phyloP scores from a whole-genome alignment of 805 yeast genomes.

The Candida koratica region DNA sequence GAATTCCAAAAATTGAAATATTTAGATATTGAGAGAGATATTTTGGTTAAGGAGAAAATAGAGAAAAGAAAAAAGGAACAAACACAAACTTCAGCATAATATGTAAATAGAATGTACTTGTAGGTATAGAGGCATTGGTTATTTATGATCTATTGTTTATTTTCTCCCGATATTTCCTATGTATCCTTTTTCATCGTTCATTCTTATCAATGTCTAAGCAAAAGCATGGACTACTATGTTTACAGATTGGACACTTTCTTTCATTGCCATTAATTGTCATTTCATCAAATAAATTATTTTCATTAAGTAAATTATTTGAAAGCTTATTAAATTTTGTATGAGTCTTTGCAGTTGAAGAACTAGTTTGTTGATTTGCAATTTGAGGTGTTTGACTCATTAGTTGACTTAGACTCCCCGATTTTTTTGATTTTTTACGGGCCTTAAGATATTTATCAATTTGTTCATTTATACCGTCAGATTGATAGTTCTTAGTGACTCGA shows the following conservation, averaged over 20 bases:
- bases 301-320: slow-evolving; percentile 13
- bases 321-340: slow-evolving; percentile 1
- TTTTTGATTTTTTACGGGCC: slow-evolving; percentile 12
- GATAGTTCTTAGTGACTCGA: slow-evolving; percentile 31
- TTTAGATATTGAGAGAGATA: slow-evolving; percentile 67
- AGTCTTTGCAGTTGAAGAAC: slow-evolving; percentile 1
- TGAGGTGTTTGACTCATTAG: not conserved
- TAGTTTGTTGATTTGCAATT: not conserved
- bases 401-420: not conserved
- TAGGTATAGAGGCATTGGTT: no score
- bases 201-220: slow-evolving; percentile 36
- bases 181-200: slow-evolving; percentile 1
- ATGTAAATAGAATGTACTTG: slow-evolving; percentile 8
- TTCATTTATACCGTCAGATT: slow-evolving; percentile 17
- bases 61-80: slow-evolving; percentile 14
- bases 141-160: not conserved
- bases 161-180: slow-evolving; percentile 3
- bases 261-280: slow-evolving; percentile 14
- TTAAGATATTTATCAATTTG: slow-evolving; percentile 24
- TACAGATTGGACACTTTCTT: slow-evolving; percentile 33
- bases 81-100: not conserved
- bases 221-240: slow-evolving; percentile 32
- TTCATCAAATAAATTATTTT: slow-evolving; percentile 17
- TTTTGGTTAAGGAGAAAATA: slow-evolving; percentile 54
- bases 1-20: slow-evolving; percentile 57